Evolutionary conservation across 2,329 filamentous ascomycete species (phyloP), one percentile per base, ranked within the genome.

Genomic region (Ophiocordyceps camponoti-floridani): DNA sequence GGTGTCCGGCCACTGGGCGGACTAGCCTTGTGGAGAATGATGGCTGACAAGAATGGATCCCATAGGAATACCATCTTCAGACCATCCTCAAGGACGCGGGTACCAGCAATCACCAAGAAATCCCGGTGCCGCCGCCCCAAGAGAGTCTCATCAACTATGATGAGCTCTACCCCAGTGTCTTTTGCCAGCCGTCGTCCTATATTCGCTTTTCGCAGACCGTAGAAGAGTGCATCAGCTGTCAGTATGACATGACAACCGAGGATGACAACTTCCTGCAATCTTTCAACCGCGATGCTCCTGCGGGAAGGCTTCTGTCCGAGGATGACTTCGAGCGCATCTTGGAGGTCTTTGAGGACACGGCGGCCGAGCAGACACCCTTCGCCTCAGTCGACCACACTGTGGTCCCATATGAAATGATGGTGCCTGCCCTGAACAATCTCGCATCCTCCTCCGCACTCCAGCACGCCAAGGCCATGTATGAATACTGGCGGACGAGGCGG

Each of bases 181-280:
- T 89, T 64, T 75, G 79, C 56, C 82, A 93, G 62, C 87, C 91
- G 44, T 79, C 81, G 49, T 91, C 88, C 49, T 96, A 96, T 64
- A 94, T 98, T 60, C 86, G 89, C 51, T 96, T 94, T 67, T 96
- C 91, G 51, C 89, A 94, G 52, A 98, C 91, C 3, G 89, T 98
- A 49, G 91, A 98, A 65, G 91, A 98, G 64, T 94, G 83, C 55
- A 82, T 86, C 57, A 84, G 84, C 55, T 84, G 82, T 59, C 77
- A 81, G 54, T 98, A 98, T 78, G 87, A 94, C 65, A 89, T 96
- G 83, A 88, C 80, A 27, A 79, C 82, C 51, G 86, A 94, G 56
- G 91, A 98, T 65, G 83, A 87, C 60, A 76, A 73, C 46, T 94
- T 85, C 58, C 74, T 98, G 54, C 84, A 81, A 57, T 72, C 76